Evolutionary conservation across 2,329 filamentous ascomycete species (phyloP).

Genomic region (Curvularia hawaiiensis): DNA sequence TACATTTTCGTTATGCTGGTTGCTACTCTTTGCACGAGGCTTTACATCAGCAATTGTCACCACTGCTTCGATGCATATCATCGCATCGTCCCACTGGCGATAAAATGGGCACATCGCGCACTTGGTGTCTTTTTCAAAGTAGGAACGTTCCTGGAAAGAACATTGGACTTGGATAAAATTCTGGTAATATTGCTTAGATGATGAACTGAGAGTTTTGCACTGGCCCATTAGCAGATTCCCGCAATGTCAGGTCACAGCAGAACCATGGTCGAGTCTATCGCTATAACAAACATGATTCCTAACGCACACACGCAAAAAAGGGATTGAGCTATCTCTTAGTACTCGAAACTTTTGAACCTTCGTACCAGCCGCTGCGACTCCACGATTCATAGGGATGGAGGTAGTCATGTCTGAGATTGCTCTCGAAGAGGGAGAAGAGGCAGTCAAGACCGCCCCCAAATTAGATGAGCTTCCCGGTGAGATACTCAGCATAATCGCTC

Average conservation of each 20-base stretch:
- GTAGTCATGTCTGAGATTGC: background rate
- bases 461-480: slow-evolving; percentile 9
- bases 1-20: background rate
- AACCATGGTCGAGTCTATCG: slow-evolving; percentile 5
- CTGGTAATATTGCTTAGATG: background rate
- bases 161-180: background rate
- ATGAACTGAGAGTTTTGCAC: background rate
- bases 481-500: slow-evolving; percentile 6
- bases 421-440: background rate
- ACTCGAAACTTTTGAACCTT: background rate
- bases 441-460: background rate
- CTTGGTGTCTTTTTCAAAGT: too few relatives aligned
- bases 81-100: background rate
- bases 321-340: background rate
- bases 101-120: background rate
- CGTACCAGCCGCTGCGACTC: background rate
- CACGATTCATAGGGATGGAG: background rate
- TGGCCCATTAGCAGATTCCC: slow-evolving; percentile 4
- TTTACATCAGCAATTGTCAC: background rate
- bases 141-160: background rate
- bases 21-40: background rate
- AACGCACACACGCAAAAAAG: slow-evolving; percentile 1
- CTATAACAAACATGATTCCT: background rate
- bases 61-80: background rate
- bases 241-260: slow-evolving; percentile 7